phyloP scores from a whole-genome alignment of 2,329 filamentous ascomycete genomes.

The Exophiala sp. region DNA sequence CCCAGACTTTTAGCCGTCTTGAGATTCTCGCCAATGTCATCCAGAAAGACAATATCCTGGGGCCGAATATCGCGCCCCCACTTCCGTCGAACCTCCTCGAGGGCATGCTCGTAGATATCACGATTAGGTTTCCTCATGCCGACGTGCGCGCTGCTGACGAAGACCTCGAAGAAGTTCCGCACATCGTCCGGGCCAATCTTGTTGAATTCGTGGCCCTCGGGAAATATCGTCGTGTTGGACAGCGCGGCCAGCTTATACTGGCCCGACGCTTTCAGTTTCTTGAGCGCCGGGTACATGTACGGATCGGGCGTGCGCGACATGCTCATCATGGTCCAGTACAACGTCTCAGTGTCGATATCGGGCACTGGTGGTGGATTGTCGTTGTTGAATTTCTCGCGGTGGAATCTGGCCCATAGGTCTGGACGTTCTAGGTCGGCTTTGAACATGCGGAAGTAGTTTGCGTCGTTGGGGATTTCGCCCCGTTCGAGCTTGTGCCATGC shows the following conservation, averaged over 20 bases:
- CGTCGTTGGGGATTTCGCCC: slow-evolving; percentile 73
- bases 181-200: slow-evolving; percentile 55
- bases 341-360: slow-evolving; percentile 67
- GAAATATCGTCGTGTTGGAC: slow-evolving; percentile 88
- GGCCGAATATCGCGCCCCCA: slow-evolving; percentile 54
- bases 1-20: slow-evolving; percentile 72
- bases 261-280: slow-evolving; percentile 61
- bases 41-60: slow-evolving; percentile 76
- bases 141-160: slow-evolving; percentile 80
- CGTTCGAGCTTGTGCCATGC: slow-evolving; percentile 87
- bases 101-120: slow-evolving; percentile 71
- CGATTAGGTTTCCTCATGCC: slow-evolving; percentile 85
- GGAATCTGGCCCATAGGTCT: slow-evolving; percentile 64
- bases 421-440: slow-evolving; percentile 66
- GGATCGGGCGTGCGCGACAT: slow-evolving; percentile 69
- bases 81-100: slow-evolving; percentile 63
- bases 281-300: slow-evolving; percentile 80
- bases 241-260: slow-evolving; percentile 74
- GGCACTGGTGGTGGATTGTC: slow-evolving; percentile 61
- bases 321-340: slow-evolving; percentile 93
- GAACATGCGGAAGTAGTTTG: slow-evolving; percentile 72
- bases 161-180: slow-evolving; percentile 73
- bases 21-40: slow-evolving; percentile 92
- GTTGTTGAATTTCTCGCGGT: slow-evolving; percentile 34
- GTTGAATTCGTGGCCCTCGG: slow-evolving; percentile 66